Base-by-base conservation (phyloP, 2,329 filamentous ascomycete genomes). In the Sarocladium brachiariae region DNA sequence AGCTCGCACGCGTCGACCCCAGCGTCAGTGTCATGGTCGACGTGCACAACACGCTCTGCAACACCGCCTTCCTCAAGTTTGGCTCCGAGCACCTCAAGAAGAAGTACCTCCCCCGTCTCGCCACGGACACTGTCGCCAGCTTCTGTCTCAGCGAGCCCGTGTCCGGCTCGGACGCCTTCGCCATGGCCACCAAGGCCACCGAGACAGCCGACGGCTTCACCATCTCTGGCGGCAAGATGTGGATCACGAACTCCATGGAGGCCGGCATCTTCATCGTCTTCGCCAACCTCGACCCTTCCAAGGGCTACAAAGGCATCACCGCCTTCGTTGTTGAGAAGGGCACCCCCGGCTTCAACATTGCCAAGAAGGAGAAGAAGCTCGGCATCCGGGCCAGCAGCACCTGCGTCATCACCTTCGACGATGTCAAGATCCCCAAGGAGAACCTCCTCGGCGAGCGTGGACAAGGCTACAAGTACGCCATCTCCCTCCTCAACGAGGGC, bases 351-450 rank as follows among this genome's bases (percentile, higher is more conserved):
- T 96, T 99, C 76, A 84, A 81, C 54, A 95, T 99, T 63, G 90
- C 93, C 35, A 99, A 99, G 81, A 99, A 99, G 77, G 93, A 99
- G 78, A 97, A 97, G 86, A 99, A 99, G 77, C 84, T 99, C 46
- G 93, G 93, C 53, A 99, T 99, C 73, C 86, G 81, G 64, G 93
- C 93, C 50, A 95, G 88, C 72, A 95, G 88, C 73, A 99, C 93
- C 27, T 99, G 93, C 70, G 92, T 96, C 56, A 78, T 99, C 68
- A 97, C 89, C 77, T 95, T 99, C 61, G 93, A 99, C 70, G 93
- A 99, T 62, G 90, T 97, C 49, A 81, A 92, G 63, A 80, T 99
- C 34, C 90, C 93, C 54, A 85, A 84, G 69, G 87, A 85, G 63
- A 95, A 96, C 68, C 73, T 99, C 14, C 80, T 99, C 1, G 93